Evolutionary conservation across 495 filamentous ascomycete species (phyloP).

Genomic region (Xylaria acuta): DNA sequence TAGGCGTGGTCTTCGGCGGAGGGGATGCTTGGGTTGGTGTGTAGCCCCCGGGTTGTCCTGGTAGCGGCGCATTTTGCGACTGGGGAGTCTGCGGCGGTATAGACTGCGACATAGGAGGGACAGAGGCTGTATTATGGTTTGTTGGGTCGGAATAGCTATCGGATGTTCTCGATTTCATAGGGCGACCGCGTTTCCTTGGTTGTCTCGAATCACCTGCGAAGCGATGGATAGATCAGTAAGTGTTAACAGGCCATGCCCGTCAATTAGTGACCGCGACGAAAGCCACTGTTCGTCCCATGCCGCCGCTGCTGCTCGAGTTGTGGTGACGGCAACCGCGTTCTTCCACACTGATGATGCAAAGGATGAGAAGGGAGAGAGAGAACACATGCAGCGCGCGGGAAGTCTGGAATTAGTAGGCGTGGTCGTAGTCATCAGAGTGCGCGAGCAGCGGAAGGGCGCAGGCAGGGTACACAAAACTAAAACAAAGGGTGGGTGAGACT

Average conservation of each 20-base stretch:
- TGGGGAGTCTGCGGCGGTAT: conserved; percentile 79
- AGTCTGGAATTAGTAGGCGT: neutral
- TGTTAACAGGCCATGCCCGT: conserved; percentile 16
- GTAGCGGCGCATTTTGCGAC: conserved; percentile 68
- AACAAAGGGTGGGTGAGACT: conserved; percentile 53
- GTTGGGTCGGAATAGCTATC: conserved; percentile 53
- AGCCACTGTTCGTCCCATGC: neutral
- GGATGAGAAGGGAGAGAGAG: neutral
- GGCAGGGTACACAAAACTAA: conserved; percentile 44
- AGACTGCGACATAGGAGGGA: conserved; percentile 51
- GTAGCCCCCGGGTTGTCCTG: conserved; percentile 62
- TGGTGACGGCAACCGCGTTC: neutral
- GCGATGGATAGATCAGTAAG: conserved; percentile 48
- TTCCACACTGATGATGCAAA: neutral
- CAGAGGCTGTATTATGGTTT: conserved; percentile 56
- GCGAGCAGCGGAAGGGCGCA: neutral
- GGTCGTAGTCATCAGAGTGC: neutral
- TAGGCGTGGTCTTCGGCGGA: conserved; percentile 85
- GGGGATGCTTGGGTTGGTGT: conserved; percentile 76
- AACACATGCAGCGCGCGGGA: neutral
- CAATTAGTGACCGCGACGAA: neutral
- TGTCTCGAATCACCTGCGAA: conserved; percentile 60
- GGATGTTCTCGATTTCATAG: conserved; percentile 67
- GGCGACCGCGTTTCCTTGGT: conserved; percentile 85
- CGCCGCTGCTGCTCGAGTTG: neutral